Evolutionary conservation across 768 basidiomycete genomes (phyloP).

Genomic region (Paxillus involutus): DNA sequence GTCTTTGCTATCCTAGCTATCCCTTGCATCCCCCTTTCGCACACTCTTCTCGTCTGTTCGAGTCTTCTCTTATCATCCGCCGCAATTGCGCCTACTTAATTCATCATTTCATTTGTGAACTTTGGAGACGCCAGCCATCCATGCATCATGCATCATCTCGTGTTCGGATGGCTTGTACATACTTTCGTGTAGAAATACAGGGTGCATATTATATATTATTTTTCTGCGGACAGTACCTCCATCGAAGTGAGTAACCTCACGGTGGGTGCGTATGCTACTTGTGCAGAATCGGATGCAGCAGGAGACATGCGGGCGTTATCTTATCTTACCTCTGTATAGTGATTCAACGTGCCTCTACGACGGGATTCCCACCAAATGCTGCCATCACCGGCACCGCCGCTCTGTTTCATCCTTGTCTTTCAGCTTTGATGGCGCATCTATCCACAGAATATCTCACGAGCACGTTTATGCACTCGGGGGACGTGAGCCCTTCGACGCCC

Average conservation of each 20-base stretch:
- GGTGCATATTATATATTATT: background rate
- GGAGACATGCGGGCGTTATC: background rate
- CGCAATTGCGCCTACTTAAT: slow-evolving; percentile 5
- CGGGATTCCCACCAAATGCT: slow-evolving; percentile 18
- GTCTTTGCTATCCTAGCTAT: slow-evolving; percentile 28
- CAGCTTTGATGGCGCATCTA: slow-evolving; percentile 28
- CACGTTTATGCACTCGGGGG: slow-evolving; percentile 33
- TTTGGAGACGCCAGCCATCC: background rate
- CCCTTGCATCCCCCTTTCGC: slow-evolving; percentile 4
- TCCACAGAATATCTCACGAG: slow-evolving; percentile 31
- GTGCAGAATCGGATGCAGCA: too few relatives aligned
- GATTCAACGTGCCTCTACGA: too few relatives aligned
- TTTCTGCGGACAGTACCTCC: too few relatives aligned
- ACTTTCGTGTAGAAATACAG: slow-evolving; percentile 11
- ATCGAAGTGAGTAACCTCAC: too few relatives aligned
- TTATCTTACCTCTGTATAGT: slow-evolving; percentile 13
- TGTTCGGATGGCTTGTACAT: slow-evolving; percentile 9
- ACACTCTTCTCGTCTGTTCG: background rate
- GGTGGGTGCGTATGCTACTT: too few relatives aligned
- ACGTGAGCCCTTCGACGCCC: slow-evolving; percentile 31
- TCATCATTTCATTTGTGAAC: slow-evolving; percentile 1
- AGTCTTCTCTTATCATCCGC: slow-evolving; percentile 6
- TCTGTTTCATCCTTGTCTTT: slow-evolving; percentile 10
- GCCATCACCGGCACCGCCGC: background rate
- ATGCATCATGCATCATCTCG: background rate